Conservation (phyloP, 768 basidiomycete genomes). For the Leucocoprinus birnbaumii region DNA sequence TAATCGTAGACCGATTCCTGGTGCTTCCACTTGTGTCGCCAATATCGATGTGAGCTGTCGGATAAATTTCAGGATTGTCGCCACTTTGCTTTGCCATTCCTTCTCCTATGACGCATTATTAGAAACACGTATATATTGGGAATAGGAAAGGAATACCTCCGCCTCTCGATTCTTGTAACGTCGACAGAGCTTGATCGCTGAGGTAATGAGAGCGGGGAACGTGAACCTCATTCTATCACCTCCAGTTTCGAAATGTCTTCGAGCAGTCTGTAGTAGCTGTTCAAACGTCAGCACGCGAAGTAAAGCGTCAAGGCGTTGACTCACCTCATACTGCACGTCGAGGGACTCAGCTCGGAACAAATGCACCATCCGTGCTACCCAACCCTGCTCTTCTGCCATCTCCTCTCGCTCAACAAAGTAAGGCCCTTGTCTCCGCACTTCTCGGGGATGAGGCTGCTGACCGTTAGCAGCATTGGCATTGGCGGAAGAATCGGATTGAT, state of each 20-base stretch:
- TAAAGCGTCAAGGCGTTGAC: conserved; percentile 18
- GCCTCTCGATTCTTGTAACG: conserved; percentile 86
- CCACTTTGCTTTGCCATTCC: conserved; percentile 84
- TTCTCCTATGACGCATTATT: conserved; percentile 50
- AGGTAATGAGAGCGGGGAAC: conserved; percentile 93
- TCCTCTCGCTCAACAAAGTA: conserved; percentile 79
- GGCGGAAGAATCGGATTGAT: conserved; percentile 58
- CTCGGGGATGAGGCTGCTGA: conserved; percentile 34
- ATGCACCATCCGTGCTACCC: conserved; percentile 98
- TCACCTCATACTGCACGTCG: conserved; percentile 86
- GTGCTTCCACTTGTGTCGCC: conserved; percentile 89
- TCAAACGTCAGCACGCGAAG: background rate
- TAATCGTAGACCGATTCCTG: conserved; percentile 87
- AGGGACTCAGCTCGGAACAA: conserved; percentile 87
- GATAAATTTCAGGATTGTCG: conserved; percentile 90
- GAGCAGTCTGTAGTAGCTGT: conserved; percentile 87
- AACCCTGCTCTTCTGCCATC: conserved; percentile 97
- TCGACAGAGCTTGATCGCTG: conserved; percentile 88
- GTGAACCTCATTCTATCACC: conserved; percentile 96
- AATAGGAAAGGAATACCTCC: conserved; percentile 35
- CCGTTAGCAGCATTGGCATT: conserved; percentile 24
- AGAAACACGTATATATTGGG: background rate
- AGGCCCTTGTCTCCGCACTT: conserved; percentile 54
- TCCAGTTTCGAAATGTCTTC: conserved; percentile 86
- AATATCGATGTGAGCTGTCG: conserved; percentile 93